These are phyloP conservation scores for Malassezia slooffiae DNA, from an alignment of 1,284 basidiomycete genomes.

Conservation along the genomic window DNA sequence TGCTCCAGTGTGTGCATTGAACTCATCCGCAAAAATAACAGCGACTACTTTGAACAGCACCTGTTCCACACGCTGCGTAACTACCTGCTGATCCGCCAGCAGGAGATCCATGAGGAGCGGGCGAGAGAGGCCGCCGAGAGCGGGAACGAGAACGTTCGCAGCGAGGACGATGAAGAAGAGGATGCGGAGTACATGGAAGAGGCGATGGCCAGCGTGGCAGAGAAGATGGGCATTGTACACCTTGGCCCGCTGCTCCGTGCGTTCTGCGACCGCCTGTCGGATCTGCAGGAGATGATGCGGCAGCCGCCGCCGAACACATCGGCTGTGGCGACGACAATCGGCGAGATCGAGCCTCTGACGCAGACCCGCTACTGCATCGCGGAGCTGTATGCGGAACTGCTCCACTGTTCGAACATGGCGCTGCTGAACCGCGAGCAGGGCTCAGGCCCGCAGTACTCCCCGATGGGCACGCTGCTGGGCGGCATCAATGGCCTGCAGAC, in stretches of 20 bases:
- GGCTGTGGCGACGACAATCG: constrained; percentile 23
- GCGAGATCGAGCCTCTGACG: constrained; percentile 63
- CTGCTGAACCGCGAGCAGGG: constrained; percentile 63
- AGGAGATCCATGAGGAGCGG: constrained; percentile 49
- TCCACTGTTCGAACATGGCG: constrained; percentile 97
- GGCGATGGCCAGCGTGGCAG: constrained; percentile 73
- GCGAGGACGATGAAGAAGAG: constrained; percentile 22
- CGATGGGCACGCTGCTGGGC: constrained; percentile 34
- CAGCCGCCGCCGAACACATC: constrained; percentile 65
- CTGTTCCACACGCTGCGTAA: constrained; percentile 90
- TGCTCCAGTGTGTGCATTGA: constrained; percentile 86
- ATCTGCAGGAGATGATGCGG: constrained; percentile 62
- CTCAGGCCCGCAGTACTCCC: constrained; percentile 40
- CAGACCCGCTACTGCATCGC: constrained; percentile 94
- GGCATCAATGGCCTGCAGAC: constrained; percentile 45
- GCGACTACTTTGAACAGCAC: constrained; percentile 96
- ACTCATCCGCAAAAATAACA: constrained; percentile 95
- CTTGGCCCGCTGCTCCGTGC: constrained; percentile 71
- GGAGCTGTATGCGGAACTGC: constrained; percentile 88
- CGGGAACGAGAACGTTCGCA: constrained; percentile 60
- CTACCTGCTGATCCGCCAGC: constrained; percentile 73
- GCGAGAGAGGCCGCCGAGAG: constrained; percentile 43
- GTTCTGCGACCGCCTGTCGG: constrained; percentile 60
- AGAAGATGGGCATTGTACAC: constrained; percentile 86
- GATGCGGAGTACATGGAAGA: constrained; percentile 55